phyloP scores from a whole-genome alignment of 768 basidiomycete species.

The Boletus insuetus region DNA sequence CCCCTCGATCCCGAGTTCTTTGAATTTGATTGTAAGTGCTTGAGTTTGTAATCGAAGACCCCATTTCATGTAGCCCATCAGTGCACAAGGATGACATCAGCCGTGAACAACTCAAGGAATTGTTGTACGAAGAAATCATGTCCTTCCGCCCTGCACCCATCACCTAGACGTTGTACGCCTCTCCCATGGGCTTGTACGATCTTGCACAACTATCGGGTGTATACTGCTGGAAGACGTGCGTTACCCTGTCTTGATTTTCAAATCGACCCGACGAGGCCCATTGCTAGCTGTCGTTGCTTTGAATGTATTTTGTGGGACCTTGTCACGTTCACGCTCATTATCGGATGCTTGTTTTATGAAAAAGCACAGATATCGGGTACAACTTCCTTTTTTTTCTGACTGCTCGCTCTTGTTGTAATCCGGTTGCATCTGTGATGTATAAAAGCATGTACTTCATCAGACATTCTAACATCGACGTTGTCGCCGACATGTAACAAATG shows the following conservation, averaged over 20 bases:
- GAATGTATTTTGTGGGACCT: not conserved
- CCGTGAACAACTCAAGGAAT: constrained; percentile 91
- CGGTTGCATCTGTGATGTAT: constrained; percentile 8
- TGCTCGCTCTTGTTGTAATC: constrained; percentile 6
- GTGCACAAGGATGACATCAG: constrained; percentile 96
- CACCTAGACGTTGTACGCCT: constrained; percentile 20
- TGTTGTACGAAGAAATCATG: constrained; percentile 94
- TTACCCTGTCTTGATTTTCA: not conserved
- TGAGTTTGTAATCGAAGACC: not conserved
- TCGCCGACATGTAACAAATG: not conserved
- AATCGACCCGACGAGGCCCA: not conserved
- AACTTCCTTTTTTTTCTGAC: not conserved
- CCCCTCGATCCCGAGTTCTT: constrained; percentile 97
- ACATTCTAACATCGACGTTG: not conserved
- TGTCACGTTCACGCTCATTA: not conserved
- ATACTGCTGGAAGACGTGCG: constrained; percentile 2
- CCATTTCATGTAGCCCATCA: constrained; percentile 24
- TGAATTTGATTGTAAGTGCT: constrained; percentile 83
- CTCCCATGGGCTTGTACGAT: not conserved
- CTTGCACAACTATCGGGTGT: constrained; percentile 1
- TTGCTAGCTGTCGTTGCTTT: not conserved
- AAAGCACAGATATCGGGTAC: not conserved
- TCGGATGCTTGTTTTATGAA: not conserved
- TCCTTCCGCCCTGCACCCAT: constrained; percentile 72
- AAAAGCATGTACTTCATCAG: constrained; percentile 1